phyloP scores from a whole-genome alignment of 2,329 filamentous ascomycete genomes.

The Xylogone sp. region DNA sequence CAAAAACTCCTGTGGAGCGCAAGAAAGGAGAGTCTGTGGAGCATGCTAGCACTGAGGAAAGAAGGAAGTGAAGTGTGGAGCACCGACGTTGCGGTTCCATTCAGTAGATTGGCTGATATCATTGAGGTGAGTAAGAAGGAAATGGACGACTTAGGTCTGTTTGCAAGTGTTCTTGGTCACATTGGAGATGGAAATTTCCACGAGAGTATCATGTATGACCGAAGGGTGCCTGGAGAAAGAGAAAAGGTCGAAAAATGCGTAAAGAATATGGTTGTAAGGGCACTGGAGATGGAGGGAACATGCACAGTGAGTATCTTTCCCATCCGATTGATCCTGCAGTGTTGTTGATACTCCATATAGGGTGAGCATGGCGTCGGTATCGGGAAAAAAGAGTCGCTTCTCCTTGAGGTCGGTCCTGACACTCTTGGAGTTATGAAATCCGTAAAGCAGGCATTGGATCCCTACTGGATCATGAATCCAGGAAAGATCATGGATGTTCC shows the following conservation, averaged over 20 bases:
- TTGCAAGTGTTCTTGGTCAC: slow-evolving; percentile 84
- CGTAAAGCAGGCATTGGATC: slow-evolving; percentile 80
- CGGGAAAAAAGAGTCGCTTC: slow-evolving; percentile 77
- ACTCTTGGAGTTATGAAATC: slow-evolving; percentile 81
- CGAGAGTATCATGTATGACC: slow-evolving; percentile 85
- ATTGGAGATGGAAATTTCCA: slow-evolving; percentile 96
- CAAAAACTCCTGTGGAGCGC: slow-evolving; percentile 76
- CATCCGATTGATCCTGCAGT: background rate
- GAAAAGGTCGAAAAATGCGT: slow-evolving; percentile 78
- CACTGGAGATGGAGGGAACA: slow-evolving; percentile 89
- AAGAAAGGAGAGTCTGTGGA: slow-evolving; percentile 81
- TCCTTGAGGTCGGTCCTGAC: slow-evolving; percentile 75
- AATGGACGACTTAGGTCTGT: slow-evolving; percentile 79
- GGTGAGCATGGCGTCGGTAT: slow-evolving; percentile 85
- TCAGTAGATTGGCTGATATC: slow-evolving; percentile 70
- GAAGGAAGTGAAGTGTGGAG: slow-evolving; percentile 73
- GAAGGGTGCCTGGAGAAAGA: slow-evolving; percentile 62
- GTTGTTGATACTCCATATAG: slow-evolving; percentile 6
- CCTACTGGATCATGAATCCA: slow-evolving; percentile 85
- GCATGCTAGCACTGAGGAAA: slow-evolving; percentile 67
- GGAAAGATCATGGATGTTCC: slow-evolving; percentile 82
- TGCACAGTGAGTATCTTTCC: slow-evolving; percentile 55
- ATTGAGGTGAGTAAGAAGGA: slow-evolving; percentile 84
- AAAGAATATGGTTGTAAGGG: slow-evolving; percentile 86
- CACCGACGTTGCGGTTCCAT: slow-evolving; percentile 80